Evolutionary conservation across 1,284 basidiomycete genomes (phyloP).

Genomic region (Fistulinella cinereoalba): DNA sequence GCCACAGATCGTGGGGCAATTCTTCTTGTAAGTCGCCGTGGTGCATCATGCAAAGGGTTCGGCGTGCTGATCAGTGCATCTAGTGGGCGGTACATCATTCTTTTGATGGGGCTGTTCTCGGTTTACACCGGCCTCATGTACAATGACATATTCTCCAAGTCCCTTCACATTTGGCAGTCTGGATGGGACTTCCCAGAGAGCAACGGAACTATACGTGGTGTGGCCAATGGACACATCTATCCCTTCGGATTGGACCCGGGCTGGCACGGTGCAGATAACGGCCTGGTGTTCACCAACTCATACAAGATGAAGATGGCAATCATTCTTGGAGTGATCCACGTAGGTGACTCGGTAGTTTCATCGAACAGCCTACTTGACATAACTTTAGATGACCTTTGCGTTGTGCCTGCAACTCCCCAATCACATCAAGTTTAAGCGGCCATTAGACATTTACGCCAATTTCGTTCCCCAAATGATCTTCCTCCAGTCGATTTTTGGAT

Average conservation of each 20-base stretch:
- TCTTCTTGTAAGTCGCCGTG: conserved; percentile 78
- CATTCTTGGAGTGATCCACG: conserved; percentile 94
- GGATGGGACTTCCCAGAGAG: conserved; percentile 81
- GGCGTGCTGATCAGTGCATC: conserved; percentile 17
- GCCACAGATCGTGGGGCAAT: conserved; percentile 76
- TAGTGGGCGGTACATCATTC: conserved; percentile 96
- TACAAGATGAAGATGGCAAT: conserved; percentile 99
- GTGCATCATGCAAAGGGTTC: conserved; percentile 9
- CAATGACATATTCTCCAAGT: conserved; percentile 98
- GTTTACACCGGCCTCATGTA: conserved; percentile 97
- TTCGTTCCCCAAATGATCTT: conserved; percentile 98
- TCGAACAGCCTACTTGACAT: conserved; percentile 9
- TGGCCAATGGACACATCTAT: conserved; percentile 71
- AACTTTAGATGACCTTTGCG: conserved; percentile 91
- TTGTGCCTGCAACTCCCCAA: conserved; percentile 95
- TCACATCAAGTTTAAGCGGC: conserved; percentile 89
- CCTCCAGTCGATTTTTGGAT: conserved; percentile 96
- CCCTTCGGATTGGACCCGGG: conserved; percentile 93
- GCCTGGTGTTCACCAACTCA: conserved; percentile 93
- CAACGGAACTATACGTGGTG: conserved; percentile 45
- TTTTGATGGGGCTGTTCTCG: conserved; percentile 95
- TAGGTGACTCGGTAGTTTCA: conserved; percentile 42
- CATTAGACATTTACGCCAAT: conserved; percentile 85
- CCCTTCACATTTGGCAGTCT: conserved; percentile 84
- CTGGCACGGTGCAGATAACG: conserved; percentile 95